A percentile compares a stretch with the other conserved stretches of the same genome.
Evolutionary conservation across 331 rosid species (phyloP).

Genomic region (Cydonia oblonga): DNA sequence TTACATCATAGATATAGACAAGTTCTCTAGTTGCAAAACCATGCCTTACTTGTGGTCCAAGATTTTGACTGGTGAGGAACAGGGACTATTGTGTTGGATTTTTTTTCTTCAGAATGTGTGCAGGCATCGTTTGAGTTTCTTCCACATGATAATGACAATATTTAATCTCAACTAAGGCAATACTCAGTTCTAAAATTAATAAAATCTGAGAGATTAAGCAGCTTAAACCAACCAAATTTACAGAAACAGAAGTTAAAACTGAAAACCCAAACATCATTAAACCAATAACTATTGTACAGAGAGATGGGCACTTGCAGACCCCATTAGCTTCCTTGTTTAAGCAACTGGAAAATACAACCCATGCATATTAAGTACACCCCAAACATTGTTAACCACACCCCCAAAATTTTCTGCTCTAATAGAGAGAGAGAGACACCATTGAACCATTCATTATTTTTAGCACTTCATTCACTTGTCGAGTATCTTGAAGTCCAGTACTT

Average conservation of each 20-base stretch:
- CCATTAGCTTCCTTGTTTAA: neutral
- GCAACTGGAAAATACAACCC: neutral
- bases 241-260: neutral
- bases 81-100: neutral
- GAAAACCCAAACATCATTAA: neutral
- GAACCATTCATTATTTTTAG: neutral
- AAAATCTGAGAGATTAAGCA: neutral
- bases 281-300: slow-evolving; percentile 13
- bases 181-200: neutral
- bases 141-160: neutral
- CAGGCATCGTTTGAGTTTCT: neutral
- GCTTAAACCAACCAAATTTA: slow-evolving; percentile 2
- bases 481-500: slow-evolving; percentile 71
- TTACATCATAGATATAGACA: no score
- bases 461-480: slow-evolving; percentile 31
- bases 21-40: neutral
- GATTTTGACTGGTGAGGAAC: neutral
- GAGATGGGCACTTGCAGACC: slow-evolving; percentile 6
- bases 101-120: neutral
- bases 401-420: slow-evolving; percentile 23
- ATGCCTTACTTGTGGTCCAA: neutral
- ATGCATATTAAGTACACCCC: slow-evolving; percentile 6
- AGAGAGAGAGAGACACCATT: neutral
- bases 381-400: slow-evolving; percentile 7
- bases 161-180: neutral